Evolutionary conservation across 164 flowering plant genomes (phyloP).

Genomic region (Kalanchoe fedtschenkoi): DNA sequence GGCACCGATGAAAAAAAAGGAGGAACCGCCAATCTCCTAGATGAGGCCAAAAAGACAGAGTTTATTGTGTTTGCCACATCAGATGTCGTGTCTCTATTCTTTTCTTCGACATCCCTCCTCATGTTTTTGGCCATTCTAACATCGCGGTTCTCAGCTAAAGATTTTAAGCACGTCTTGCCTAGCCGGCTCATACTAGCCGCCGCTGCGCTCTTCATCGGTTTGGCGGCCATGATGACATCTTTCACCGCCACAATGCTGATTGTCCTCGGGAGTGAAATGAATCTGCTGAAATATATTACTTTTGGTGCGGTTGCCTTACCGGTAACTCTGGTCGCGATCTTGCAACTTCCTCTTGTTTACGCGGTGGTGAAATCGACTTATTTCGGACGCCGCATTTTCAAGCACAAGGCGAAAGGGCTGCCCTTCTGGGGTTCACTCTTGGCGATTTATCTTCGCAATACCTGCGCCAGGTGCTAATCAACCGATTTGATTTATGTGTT

Average conservation of each 20-base stretch:
- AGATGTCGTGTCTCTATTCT: not conserved
- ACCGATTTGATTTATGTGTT: no score
- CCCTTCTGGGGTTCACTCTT: no score
- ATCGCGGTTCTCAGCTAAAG: slow-evolving; percentile 3
- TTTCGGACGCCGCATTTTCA: no score
- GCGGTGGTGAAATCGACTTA: no score
- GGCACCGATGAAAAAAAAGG: not conserved
- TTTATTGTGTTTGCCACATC: not conserved
- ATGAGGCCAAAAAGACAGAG: no score
- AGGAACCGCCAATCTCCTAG: not conserved
- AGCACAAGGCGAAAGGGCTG: no score
- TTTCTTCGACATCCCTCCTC: not conserved
- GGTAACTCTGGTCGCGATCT: no score
- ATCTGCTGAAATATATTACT: no score
- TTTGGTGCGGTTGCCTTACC: no score
- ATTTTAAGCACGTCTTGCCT: slow-evolving; percentile 3
- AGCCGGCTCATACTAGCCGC: not conserved
- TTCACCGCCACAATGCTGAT: not conserved
- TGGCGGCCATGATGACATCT: slow-evolving; percentile 3
- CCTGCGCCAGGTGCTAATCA: no score
- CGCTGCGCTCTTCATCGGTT: not conserved
- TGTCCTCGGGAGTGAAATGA: not conserved
- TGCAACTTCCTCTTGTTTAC: no score
- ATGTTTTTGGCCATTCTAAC: slow-evolving; percentile 9
- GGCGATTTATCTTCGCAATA: no score